Percentiles rank a stretch among this genome's conserved stretches.
Evolutionary conservation across 1,284 basidiomycete species (phyloP).

Genomic region (Sanghuangporus weigelae): DNA sequence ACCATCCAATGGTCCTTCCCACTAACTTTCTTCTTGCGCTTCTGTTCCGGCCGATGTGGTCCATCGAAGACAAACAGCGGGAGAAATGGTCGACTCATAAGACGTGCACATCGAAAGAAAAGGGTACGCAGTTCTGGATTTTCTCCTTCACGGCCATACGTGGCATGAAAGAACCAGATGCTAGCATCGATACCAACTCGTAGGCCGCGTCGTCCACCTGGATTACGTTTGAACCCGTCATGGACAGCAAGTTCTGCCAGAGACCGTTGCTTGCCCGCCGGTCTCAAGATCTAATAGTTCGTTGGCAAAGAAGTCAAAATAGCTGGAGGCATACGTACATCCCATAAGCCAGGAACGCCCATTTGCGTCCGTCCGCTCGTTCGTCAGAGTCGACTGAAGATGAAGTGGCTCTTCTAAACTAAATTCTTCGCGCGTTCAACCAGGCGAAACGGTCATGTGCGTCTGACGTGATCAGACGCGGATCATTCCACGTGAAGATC

Average conservation of each 20-base stretch:
- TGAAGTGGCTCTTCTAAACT: not conserved
- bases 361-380: constrained; percentile 1
- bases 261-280: constrained; percentile 56
- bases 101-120: constrained; percentile 69
- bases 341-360: constrained; percentile 26
- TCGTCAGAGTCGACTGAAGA: not conserved
- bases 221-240: constrained; percentile 66
- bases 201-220: constrained; percentile 52
- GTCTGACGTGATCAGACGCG: not conserved
- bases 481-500: not conserved
- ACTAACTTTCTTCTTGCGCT: constrained; percentile 72
- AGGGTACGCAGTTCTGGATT: constrained; percentile 72
- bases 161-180: constrained; percentile 79
- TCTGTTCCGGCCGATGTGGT: constrained; percentile 74
- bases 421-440: not conserved
- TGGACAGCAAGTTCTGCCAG: constrained; percentile 63
- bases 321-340: constrained; percentile 23
- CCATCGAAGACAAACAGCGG: constrained; percentile 96
- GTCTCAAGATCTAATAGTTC: constrained; percentile 50
- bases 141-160: constrained; percentile 69
- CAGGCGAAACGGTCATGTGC: not conserved
- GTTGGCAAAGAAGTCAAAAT: not conserved
- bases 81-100: constrained; percentile 75
- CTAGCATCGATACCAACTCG: constrained; percentile 76
- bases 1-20: constrained; percentile 60